Base-by-base conservation (phyloP, 306 rosid genomes). In the Citrullus mucosospermus region DNA sequence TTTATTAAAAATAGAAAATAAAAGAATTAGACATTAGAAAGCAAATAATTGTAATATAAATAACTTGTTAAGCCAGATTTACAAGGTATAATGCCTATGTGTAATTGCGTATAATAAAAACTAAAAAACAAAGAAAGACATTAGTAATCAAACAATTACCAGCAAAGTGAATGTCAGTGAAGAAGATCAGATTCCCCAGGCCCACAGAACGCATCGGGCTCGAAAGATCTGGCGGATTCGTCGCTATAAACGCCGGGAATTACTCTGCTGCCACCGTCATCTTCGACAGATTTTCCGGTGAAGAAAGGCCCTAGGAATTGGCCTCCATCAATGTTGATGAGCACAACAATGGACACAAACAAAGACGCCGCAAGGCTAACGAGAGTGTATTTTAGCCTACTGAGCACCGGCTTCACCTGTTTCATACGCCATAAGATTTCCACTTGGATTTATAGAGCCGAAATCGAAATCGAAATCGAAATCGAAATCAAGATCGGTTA, bases 161-260 rank as follows among this genome's bases (percentile, higher is more conserved):
- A n/a, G 11, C 8, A 16, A 6, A 17, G 41, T 30, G 50, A 51
- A 20, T 44, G 77, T 79, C 59, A 85, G 63, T 85, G 88, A 80
- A 77, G 88, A 81, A 80, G 88, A 80, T 81, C 88, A 81, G 87
- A 80, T 58, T 94, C 97, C 28, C 92, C 71, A 36, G 3, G 25
- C 6, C 71, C 98, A 67, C 96, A 85, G 75, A 95, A 95, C n/a
- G 97, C 97, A 15, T 95, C 98, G 3, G 98, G 98, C 85, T 95
- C 98, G 61, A 92, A 95, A 9, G 94, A 85, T 79, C 90, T 89
- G 44, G 98, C 98, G 80, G 98, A 88, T 55, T 92, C 95, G 54
- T 95, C 97, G 53, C 44, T 95, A 85, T 95, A 92, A 85, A 86
- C 90, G 44, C 98, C 98, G 58, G 89, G 96, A 55, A 95, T 81